Conservation (phyloP, 257 asterid species). For the Misopates orontium region DNA sequence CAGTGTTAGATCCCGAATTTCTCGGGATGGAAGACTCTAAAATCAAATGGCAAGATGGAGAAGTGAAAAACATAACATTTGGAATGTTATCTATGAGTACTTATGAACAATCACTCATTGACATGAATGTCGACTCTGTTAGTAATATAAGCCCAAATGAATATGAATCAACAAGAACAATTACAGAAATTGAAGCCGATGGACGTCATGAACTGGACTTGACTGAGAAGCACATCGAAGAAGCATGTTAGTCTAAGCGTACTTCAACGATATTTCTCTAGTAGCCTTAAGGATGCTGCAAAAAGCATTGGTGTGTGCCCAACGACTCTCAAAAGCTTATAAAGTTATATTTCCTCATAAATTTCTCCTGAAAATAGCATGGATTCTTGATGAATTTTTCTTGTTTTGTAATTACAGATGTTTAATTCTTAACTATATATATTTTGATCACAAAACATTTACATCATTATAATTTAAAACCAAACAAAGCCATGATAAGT, state of each 20-base stretch:
- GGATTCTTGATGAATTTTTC: too few relatives aligned
- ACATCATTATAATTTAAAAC: too few relatives aligned
- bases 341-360: too few relatives aligned
- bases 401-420: too few relatives aligned
- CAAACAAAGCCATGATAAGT: too few relatives aligned
- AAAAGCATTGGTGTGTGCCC: constrained; percentile 96
- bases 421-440: too few relatives aligned
- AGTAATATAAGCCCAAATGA: constrained; percentile 28
- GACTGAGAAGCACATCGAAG: constrained; percentile 61
- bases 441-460: too few relatives aligned
- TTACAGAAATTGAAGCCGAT: constrained; percentile 34
- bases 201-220: constrained; percentile 38
- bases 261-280: constrained; percentile 81
- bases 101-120: constrained; percentile 43
- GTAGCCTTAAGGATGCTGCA: constrained; percentile 95
- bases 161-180: constrained; percentile 36
- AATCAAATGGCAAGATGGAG: constrained; percentile 35
- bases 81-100: constrained; percentile 36
- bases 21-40: constrained; percentile 33
- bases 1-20: constrained; percentile 68
- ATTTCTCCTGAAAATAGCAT: too few relatives aligned
- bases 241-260: constrained; percentile 82
- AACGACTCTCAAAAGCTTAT: constrained; percentile 86
- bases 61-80: constrained; percentile 30
- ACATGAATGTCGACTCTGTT: constrained; percentile 34